Percentiles rank a stretch among this genome's conserved stretches.
These are phyloP conservation scores for Cystoisospora suis DNA, from an alignment of 169 alveolate genomes.

Conservation along the genomic window DNA sequence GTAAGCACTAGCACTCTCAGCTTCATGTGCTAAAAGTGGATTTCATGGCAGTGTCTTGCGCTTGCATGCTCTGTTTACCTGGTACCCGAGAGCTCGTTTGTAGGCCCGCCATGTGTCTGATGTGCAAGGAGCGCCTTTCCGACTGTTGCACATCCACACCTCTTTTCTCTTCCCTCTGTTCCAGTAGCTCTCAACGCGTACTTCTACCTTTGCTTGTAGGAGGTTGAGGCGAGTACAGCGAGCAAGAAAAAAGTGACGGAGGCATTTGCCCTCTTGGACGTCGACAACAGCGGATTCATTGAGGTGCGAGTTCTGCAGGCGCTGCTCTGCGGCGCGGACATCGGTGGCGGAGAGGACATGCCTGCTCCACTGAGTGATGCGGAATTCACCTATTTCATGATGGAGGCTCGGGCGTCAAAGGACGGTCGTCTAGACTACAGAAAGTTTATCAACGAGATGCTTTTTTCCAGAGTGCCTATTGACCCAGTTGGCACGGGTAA, in stretches of 20 bases:
- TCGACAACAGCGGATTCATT: constrained; percentile 7
- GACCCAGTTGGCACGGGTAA: not conserved
- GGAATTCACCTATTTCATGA: constrained; percentile 10
- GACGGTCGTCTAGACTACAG: constrained; percentile 24
- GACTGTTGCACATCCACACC: no score
- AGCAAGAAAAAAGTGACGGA: not conserved
- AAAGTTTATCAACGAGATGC: not conserved
- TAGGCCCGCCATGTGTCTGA: no score
- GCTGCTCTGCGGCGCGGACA: constrained; percentile 2
- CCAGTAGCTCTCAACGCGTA: no score
- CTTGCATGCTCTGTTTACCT: not conserved
- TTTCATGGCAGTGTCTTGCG: not conserved
- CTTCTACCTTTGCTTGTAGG: not conserved
- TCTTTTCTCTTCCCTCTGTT: no score
- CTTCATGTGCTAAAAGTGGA: no score
- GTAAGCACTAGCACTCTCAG: no score
- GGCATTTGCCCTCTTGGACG: constrained; percentile 22
- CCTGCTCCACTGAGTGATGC: not conserved
- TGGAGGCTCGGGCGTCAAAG: not conserved
- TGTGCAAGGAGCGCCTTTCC: no score
- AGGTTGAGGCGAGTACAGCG: not conserved
- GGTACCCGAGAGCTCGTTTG: no score
- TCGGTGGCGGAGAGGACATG: not conserved
- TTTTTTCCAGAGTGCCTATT: not conserved
- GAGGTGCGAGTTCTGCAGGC: not conserved